Conservation (phyloP, 371 early-diverging fungal species). For the Zopfochytrium polystomum region DNA sequence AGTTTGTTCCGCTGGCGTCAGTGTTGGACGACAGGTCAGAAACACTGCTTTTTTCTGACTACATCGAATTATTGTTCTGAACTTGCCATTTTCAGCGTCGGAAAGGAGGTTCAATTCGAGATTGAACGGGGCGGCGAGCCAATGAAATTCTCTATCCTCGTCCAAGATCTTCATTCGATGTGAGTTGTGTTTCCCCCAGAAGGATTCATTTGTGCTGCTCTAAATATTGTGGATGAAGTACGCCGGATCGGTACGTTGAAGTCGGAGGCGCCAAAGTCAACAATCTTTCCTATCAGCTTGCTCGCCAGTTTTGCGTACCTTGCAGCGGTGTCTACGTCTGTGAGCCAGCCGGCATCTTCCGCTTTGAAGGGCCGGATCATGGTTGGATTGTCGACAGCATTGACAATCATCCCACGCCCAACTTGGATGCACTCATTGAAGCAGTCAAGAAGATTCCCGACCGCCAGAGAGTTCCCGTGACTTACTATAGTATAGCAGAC, state of each 20-base stretch:
- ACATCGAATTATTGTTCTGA: conserved; percentile 4
- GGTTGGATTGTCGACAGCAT: conserved; percentile 71
- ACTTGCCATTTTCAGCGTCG: conserved; percentile 44
- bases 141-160: conserved; percentile 48
- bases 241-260: conserved; percentile 60
- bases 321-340: conserved; percentile 79
- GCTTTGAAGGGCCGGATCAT: conserved; percentile 65
- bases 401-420: conserved; percentile 69
- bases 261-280: conserved; percentile 83
- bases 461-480: conserved; percentile 70
- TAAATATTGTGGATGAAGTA: conserved; percentile 13
- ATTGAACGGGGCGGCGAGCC: conserved; percentile 70
- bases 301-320: conserved; percentile 68
- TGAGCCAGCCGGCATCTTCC: conserved; percentile 65
- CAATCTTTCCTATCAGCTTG: conserved; percentile 83
- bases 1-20: conserved; percentile 80
- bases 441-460: conserved; percentile 75
- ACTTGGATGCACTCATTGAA: conserved; percentile 70
- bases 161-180: conserved; percentile 73
- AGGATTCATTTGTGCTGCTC: neutral
- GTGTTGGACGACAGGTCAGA: conserved; percentile 60
- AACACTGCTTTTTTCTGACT: neutral
- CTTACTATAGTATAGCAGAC: conserved; percentile 64
- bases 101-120: conserved; percentile 51
- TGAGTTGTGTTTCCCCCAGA: conserved; percentile 21